Evolutionary conservation across 2,329 filamentous ascomycete species (phyloP).

Genomic region (Pyrenophora tritici-repentis): DNA sequence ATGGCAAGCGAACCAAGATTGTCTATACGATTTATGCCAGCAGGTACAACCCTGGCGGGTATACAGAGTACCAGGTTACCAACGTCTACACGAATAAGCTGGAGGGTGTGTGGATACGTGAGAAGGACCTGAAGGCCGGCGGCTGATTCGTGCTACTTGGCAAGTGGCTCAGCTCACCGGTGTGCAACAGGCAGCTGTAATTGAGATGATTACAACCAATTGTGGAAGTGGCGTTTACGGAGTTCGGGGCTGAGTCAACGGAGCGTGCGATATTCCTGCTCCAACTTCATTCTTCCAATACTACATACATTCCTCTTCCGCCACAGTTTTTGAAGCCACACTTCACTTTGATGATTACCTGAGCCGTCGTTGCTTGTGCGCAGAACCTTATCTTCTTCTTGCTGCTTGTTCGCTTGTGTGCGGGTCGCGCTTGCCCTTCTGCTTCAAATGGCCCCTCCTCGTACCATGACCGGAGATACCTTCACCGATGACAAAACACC

Average conservation of each 20-base stretch:
- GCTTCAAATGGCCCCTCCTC: slow-evolving; percentile 33
- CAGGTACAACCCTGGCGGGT: slow-evolving; percentile 17
- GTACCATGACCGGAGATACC: slow-evolving; percentile 42
- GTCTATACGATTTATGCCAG: slow-evolving; percentile 23
- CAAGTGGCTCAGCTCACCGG: slow-evolving; percentile 33
- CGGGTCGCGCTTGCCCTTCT: slow-evolving; percentile 1
- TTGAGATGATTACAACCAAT: slow-evolving; percentile 14
- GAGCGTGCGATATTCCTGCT: slow-evolving; percentile 9
- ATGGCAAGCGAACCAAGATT: slow-evolving; percentile 28
- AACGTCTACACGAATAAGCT: slow-evolving; percentile 13
- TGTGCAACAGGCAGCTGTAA: slow-evolving; percentile 16
- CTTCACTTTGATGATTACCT: slow-evolving; percentile 21
- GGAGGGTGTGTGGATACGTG: slow-evolving; percentile 36
- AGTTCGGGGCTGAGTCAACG: slow-evolving; percentile 20
- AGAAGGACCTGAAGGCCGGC: slow-evolving; percentile 30
- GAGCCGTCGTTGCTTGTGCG: slow-evolving; percentile 15
- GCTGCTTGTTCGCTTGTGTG: slow-evolving; percentile 12
- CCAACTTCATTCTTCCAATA: slow-evolving; percentile 10
- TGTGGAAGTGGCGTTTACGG: slow-evolving; percentile 23
- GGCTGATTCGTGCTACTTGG: slow-evolving; percentile 17
- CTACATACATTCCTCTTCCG: slow-evolving; percentile 34
- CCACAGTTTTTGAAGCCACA: slow-evolving; percentile 36
- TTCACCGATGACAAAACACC: slow-evolving; percentile 30
- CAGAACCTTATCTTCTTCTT: slow-evolving; percentile 7
- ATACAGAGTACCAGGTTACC: slow-evolving; percentile 37